phyloP scores from a whole-genome alignment of 2,329 filamentous ascomycete genomes.

The Penicillium olsonii region DNA sequence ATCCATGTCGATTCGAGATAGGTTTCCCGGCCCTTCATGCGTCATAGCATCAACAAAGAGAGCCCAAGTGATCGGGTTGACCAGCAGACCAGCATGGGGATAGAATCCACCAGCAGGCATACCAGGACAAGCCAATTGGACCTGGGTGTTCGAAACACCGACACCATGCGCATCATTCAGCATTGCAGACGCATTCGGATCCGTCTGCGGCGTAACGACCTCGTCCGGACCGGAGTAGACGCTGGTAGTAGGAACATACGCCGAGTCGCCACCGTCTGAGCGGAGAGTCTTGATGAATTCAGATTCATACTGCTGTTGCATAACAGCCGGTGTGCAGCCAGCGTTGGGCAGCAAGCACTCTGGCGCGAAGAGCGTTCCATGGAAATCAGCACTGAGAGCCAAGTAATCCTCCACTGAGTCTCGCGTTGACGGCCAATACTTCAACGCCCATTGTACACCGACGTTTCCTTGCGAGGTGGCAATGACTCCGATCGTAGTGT shows the following conservation, averaged over 20 bases:
- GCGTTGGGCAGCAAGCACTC: conserved; percentile 28
- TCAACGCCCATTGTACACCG: conserved; percentile 57
- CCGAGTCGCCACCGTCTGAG: conserved; percentile 49
- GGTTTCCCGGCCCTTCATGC: background rate
- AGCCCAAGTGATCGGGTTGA: conserved; percentile 42
- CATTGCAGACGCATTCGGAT: conserved; percentile 42
- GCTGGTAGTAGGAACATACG: conserved; percentile 57
- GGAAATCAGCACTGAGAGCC: conserved; percentile 54
- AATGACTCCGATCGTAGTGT: conserved; percentile 45
- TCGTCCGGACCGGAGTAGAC: conserved; percentile 54
- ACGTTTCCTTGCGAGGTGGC: conserved; percentile 58
- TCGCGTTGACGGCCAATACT: conserved; percentile 58
- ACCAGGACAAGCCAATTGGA: conserved; percentile 47
- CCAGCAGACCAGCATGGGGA: conserved; percentile 52
- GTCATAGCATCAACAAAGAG: conserved; percentile 1
- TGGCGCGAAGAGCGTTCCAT: conserved; percentile 13
- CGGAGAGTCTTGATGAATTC: conserved; percentile 33
- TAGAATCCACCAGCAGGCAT: conserved; percentile 45
- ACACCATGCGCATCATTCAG: background rate
- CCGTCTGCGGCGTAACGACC: conserved; percentile 54
- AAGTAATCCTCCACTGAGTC: conserved; percentile 50
- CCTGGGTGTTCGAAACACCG: conserved; percentile 49
- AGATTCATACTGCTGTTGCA: conserved; percentile 40
- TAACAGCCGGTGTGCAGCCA: conserved; percentile 39
- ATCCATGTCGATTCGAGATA: background rate